phyloP scores from a whole-genome alignment of 805 yeast genomes.

The Saccharomycopsis lassenensis region DNA sequence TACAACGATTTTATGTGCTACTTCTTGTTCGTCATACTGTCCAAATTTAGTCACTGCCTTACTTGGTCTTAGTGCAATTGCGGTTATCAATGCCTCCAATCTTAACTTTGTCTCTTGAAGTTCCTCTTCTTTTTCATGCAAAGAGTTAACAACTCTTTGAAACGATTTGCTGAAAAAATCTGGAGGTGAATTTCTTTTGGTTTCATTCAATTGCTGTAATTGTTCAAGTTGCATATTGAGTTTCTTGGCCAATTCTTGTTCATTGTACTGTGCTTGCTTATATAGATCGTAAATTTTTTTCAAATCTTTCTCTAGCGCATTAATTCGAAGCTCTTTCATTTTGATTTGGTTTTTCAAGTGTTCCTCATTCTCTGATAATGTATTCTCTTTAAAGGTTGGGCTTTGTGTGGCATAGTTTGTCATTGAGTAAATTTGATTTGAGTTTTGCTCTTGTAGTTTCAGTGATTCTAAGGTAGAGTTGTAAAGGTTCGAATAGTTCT shows the following conservation, averaged over 20 bases:
- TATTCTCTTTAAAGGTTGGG: too few relatives aligned
- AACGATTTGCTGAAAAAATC: conserved; percentile 35
- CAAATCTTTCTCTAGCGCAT: conserved; percentile 35
- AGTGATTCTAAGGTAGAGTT: too few relatives aligned
- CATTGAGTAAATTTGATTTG: too few relatives aligned
- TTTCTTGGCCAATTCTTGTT: conserved; percentile 10
- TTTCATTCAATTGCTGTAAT: conserved; percentile 7
- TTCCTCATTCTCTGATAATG: conserved; percentile 18
- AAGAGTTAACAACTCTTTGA: conserved; percentile 35
- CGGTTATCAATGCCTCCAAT: conserved; percentile 52
- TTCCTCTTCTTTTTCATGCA: conserved; percentile 39
- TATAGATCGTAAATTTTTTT: conserved; percentile 29
- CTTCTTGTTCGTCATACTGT: conserved; percentile 60
- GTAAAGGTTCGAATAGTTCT: too few relatives aligned
- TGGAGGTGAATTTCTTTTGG: conserved; percentile 32
- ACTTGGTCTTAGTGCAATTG: conserved; percentile 40
- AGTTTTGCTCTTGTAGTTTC: too few relatives aligned
- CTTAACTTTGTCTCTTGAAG: conserved; percentile 49
- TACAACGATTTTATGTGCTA: conserved; percentile 60
- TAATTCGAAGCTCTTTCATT: conserved; percentile 43
- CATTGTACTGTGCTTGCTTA: conserved; percentile 20
- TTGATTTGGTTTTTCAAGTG: conserved; percentile 39
- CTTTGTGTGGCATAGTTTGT: too few relatives aligned
- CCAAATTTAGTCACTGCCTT: conserved; percentile 40
- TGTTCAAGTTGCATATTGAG: conserved; percentile 8